Conservation (phyloP, 306 rosid species). For the Pterocarpus macrocarpus region DNA sequence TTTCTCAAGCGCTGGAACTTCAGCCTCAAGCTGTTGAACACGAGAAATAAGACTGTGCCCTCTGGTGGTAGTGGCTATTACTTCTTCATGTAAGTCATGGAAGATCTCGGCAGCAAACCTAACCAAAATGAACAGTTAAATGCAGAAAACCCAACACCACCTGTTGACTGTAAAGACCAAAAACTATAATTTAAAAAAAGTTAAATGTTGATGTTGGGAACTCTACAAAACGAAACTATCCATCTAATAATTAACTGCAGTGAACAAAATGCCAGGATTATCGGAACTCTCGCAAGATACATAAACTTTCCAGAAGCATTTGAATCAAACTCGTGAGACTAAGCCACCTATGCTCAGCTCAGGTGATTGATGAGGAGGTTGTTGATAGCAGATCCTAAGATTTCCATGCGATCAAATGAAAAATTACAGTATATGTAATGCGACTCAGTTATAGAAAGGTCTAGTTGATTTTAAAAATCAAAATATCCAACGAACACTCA, state of each 20-base stretch:
- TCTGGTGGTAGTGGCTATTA: slow-evolving; percentile 85
- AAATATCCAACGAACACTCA: neutral
- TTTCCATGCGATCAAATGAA: slow-evolving; percentile 9
- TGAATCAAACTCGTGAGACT: slow-evolving; percentile 15
- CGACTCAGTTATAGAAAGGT: slow-evolving; percentile 1
- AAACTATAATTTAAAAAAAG: neutral
- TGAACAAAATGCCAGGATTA: slow-evolving; percentile 9
- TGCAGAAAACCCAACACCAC: slow-evolving; percentile 14
- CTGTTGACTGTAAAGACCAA: slow-evolving; percentile 6
- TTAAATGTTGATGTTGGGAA: neutral
- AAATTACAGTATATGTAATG: slow-evolving; percentile 14
- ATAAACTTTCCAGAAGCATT: slow-evolving; percentile 16
- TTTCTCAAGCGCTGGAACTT: slow-evolving; percentile 90
- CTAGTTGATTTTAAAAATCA: slow-evolving; percentile 19
- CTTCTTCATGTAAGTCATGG: slow-evolving; percentile 96
- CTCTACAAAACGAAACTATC: neutral
- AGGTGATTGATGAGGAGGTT: slow-evolving; percentile 26
- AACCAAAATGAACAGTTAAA: slow-evolving; percentile 43
- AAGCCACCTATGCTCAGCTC: slow-evolving; percentile 19
- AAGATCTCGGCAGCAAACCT: slow-evolving; percentile 99
- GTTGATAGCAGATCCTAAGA: slow-evolving; percentile 14
- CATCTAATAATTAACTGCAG: neutral
- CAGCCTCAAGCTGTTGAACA: slow-evolving; percentile 96
- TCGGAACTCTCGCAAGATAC: slow-evolving; percentile 11
- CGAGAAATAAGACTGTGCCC: slow-evolving; percentile 87